A percentile compares a stretch with the other conserved stretches of the same genome.
These are phyloP conservation scores for Daldinia caldariorum DNA, from an alignment of 495 filamentous ascomycete species.

Conservation along the genomic window DNA sequence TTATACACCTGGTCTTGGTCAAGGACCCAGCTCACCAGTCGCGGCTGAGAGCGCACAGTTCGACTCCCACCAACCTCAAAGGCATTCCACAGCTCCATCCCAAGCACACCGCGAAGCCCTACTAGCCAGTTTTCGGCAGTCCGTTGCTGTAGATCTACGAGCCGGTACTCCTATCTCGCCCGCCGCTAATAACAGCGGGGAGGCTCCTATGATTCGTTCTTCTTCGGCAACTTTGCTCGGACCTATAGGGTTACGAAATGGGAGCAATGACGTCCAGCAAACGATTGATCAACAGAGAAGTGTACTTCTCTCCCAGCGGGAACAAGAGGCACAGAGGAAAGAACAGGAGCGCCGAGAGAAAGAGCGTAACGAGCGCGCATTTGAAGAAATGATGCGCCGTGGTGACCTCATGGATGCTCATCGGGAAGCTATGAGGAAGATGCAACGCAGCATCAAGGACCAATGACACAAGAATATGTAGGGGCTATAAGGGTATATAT, in stretches of 20 bases:
- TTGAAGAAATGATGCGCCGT: conserved; percentile 80
- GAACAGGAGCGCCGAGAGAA: conserved; percentile 56
- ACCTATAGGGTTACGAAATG: conserved; percentile 37
- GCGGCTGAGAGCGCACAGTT: conserved; percentile 51
- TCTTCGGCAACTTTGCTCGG: conserved; percentile 37
- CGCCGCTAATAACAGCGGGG: conserved; percentile 49
- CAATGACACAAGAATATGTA: conserved; percentile 23
- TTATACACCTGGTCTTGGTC: conserved; percentile 17
- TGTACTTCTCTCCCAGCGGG: conserved; percentile 55
- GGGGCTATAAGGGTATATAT: conserved; percentile 19
- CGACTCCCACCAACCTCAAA: conserved; percentile 68
- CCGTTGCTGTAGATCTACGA: conserved; percentile 70
- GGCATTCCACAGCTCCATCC: conserved; percentile 52
- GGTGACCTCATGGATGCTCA: conserved; percentile 81
- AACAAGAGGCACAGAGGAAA: conserved; percentile 58
- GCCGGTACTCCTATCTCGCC: conserved; percentile 54
- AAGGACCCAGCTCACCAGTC: conserved; percentile 19
- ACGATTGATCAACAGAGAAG: conserved; percentile 59
- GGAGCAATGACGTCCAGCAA: conserved; percentile 43
- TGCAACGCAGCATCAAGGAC: conserved; percentile 79
- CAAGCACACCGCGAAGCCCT: conserved; percentile 64
- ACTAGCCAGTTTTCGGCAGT: conserved; percentile 80
- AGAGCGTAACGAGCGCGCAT: conserved; percentile 61
- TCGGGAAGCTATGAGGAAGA: conserved; percentile 79
- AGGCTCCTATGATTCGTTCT: conserved; percentile 55